Conservation (phyloP, 73 alveolate species). For the Paramecium primaurelia region DNA sequence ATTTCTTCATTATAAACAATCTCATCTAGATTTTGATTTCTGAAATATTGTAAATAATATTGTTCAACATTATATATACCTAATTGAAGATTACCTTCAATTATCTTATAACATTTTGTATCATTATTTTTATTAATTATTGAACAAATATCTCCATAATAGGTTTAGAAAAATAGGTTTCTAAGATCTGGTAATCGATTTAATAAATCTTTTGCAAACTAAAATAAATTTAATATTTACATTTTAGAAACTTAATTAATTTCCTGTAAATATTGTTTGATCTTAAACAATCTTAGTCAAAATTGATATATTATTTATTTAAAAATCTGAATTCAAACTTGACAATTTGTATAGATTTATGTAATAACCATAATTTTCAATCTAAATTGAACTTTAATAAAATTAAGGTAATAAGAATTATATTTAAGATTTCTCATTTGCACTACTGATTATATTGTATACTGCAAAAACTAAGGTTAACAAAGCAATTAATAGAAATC, state of each 20-base stretch:
- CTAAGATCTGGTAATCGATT: background rate
- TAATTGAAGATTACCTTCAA: background rate
- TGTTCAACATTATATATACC: constrained; percentile 27
- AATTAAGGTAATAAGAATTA: background rate
- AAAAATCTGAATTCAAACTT: background rate
- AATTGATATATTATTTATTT: background rate
- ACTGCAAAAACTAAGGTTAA: constrained; percentile 32
- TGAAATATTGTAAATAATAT: background rate
- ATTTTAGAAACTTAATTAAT: background rate
- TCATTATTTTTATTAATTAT: background rate
- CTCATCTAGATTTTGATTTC: background rate
- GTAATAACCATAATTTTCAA: background rate
- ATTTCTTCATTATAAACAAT: background rate
- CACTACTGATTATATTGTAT: constrained; percentile 9
- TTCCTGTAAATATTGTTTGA: background rate
- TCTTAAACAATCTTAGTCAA: background rate
- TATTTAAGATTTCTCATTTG: background rate
- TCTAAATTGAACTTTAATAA: background rate
- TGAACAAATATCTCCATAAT: constrained; percentile 11
- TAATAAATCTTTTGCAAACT: constrained; percentile 19
- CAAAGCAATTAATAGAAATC: constrained; percentile 3
- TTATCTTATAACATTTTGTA: background rate
- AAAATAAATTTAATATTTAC: background rate
- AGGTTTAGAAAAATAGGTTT: background rate
- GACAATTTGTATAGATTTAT: background rate